Base-by-base conservation (phyloP, 2,329 filamentous ascomycete genomes). In the Fusarium brachygibbosum region DNA sequence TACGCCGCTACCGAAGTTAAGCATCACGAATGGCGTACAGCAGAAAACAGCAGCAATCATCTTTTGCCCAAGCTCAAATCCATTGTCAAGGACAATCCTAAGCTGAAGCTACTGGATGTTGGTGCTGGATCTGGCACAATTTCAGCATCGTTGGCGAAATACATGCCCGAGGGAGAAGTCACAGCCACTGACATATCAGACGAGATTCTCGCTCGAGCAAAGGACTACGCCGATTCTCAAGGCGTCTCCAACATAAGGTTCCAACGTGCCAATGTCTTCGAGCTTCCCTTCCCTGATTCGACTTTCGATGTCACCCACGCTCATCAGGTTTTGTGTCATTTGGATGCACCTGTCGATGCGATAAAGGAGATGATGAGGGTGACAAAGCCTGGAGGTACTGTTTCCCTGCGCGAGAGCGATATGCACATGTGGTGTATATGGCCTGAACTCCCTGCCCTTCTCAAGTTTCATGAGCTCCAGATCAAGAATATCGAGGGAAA, bases 101-200 rank as follows among this genome's bases (percentile, higher is more conserved):
- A 75, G 1, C 73, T 82, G 45, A 74, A 71, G 31, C 75, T 86
- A 23, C 78, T 86, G 37, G 84, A 86, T 51, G 79, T 85, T 12
- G 84, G 84, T 41, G 83, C 83, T 57, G 84, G 84, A 0, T 82
- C 84, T 1, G 84, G 83, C 4, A 84, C 81, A 31, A 85, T 86
- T 70, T 82, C 83, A 6, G 75, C 77, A 0, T 81, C 79, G 10
- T 74, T 86, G 40, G 79, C 79, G 42, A 76, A 77, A 34, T 76
- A 79, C 59, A 81, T 81, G 3, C 76, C 78, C 5, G 45, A 79
- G 8, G 83, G 83, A n/a, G 64, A 72, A 9, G 75, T 83, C 3
- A 75, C 63, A 1, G 76, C 76, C 1, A 77, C 75, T 4, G 76
- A 78, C 48, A 63, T 78, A 28, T 77, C 76, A 3, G 71, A 76